Percentiles rank a stretch among this genome's conserved stretches.
Conservation (phyloP, 2,329 filamentous ascomycete genomes). For the Diaporthe aspalathi region DNA sequence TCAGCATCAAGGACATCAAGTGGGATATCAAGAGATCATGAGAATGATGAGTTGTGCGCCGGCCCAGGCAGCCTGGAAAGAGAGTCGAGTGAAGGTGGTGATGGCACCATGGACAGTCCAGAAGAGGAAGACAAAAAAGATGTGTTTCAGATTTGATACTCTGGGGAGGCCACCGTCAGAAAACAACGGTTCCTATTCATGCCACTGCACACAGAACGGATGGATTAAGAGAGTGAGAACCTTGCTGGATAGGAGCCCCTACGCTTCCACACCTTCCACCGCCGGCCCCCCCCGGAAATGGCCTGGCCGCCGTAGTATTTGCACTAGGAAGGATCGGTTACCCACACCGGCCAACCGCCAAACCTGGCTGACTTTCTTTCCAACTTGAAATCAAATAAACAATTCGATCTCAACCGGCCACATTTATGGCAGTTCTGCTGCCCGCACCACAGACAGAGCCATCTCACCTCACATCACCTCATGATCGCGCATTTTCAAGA, state of each 20-base stretch:
- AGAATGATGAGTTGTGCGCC: conserved; percentile 41
- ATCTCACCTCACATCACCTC: background rate
- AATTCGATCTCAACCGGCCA: background rate
- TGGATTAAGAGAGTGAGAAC: background rate
- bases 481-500: conserved; percentile 8
- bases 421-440: too few species aligned
- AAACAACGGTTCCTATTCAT: too few species aligned
- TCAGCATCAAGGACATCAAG: conserved; percentile 88
- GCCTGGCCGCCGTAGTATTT: conserved; percentile 4
- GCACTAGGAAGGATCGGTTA: conserved; percentile 20
- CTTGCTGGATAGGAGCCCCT: background rate
- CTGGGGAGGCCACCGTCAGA: too few species aligned
- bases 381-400: background rate
- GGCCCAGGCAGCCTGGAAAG: too few species aligned
- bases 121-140: background rate
- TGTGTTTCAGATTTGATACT: background rate
- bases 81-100: background rate
- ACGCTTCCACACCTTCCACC: too few species aligned
- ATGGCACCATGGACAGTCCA: background rate
- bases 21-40: conserved; percentile 85
- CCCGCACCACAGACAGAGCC: background rate
- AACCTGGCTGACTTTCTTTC: background rate
- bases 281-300: too few species aligned
- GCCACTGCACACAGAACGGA: background rate
- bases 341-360: background rate